These are phyloP conservation scores for Candida andamanensis DNA, from an alignment of 805 yeast species.

Conservation along the genomic window DNA sequence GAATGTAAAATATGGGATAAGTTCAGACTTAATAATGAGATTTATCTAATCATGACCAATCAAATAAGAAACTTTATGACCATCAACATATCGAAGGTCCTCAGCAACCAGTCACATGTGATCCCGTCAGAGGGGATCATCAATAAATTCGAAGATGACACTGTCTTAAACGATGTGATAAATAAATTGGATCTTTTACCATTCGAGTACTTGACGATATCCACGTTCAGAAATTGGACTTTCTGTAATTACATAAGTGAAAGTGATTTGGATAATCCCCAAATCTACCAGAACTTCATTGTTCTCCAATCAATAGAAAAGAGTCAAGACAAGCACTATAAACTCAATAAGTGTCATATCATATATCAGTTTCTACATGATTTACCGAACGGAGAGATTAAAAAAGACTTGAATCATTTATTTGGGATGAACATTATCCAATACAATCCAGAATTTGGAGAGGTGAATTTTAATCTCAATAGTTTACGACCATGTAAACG, in stretches of 20 bases:
- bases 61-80: slow-evolving; percentile 10
- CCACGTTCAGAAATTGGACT: slow-evolving; percentile 6
- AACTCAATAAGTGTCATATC: slow-evolving; percentile 4
- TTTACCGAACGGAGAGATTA: slow-evolving; percentile 13
- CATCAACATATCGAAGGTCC: slow-evolving; percentile 4
- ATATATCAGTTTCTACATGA: slow-evolving; percentile 8
- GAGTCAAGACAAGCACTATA: slow-evolving; percentile 2
- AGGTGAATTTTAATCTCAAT: slow-evolving; percentile 6
- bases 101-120: not conserved
- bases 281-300: slow-evolving; percentile 12
- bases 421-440: slow-evolving; percentile 12
- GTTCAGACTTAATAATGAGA: slow-evolving; percentile 3
- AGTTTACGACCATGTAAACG: slow-evolving; percentile 7
- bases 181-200: slow-evolving; percentile 9
- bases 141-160: slow-evolving; percentile 3
- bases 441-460: slow-evolving; percentile 1
- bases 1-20: slow-evolving; percentile 11
- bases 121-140: slow-evolving; percentile 1
- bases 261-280: slow-evolving; percentile 15
- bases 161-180: slow-evolving; percentile 7
- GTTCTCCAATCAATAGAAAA: slow-evolving; percentile 3
- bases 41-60: slow-evolving; percentile 8
- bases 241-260: slow-evolving; percentile 12
- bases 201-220: slow-evolving; percentile 10
- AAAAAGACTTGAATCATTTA: slow-evolving; percentile 12